These are phyloP conservation scores for Kodamaea arcana DNA, from an alignment of 1,139 yeast species.

Conservation along the genomic window DNA sequence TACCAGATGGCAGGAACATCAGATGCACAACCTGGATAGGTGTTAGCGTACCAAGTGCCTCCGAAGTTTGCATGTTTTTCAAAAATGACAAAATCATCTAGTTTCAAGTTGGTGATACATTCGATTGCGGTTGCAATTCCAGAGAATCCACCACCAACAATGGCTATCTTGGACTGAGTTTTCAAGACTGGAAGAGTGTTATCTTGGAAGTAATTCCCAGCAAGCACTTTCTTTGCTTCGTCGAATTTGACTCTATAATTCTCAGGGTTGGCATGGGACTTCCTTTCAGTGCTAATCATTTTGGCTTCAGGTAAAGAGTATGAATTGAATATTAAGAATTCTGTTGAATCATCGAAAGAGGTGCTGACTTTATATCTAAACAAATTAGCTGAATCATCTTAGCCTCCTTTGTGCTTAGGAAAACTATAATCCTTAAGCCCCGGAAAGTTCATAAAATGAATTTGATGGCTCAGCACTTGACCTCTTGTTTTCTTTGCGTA, in stretches of 20 bases:
- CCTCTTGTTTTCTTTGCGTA: no score
- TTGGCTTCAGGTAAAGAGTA: no score
- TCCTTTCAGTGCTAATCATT: background rate
- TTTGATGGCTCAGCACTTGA: no score
- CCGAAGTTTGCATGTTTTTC: constrained; percentile 46
- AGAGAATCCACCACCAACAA: constrained; percentile 49
- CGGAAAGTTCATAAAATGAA: no score
- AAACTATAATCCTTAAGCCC: no score
- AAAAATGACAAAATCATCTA: constrained; percentile 34
- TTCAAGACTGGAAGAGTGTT: constrained; percentile 22
- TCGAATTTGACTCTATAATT: constrained; percentile 27
- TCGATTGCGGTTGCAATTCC: constrained; percentile 38
- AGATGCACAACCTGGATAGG: constrained; percentile 53
- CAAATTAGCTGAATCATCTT: no score
- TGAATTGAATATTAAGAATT: no score
- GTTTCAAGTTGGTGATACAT: constrained; percentile 27
- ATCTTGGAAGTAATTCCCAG: constrained; percentile 13
- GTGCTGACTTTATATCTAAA: no score
- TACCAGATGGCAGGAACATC: constrained; percentile 51
- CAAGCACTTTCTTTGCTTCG: constrained; percentile 26
- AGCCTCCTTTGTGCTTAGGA: no score
- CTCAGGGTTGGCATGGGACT: constrained; percentile 19
- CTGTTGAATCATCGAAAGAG: no score
- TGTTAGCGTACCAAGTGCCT: constrained; percentile 55
- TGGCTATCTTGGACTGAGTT: constrained; percentile 30